A percentile compares a stretch with the other conserved stretches of the same genome.
phyloP scores from a whole-genome alignment of 371 early-diverging fungal genomes.

The Modicella reniformis region DNA sequence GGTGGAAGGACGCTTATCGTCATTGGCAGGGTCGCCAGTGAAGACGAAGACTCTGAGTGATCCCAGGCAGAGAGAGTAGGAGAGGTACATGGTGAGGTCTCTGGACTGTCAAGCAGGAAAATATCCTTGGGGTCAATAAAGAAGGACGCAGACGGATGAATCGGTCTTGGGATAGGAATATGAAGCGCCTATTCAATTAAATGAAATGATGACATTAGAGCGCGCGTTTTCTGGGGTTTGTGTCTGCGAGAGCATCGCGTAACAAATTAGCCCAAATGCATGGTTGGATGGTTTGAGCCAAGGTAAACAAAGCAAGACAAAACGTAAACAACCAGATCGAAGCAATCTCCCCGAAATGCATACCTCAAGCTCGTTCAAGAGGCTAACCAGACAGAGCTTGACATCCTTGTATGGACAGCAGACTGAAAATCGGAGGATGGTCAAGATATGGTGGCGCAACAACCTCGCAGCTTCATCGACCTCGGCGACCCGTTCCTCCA shows the following conservation, averaged over 20 bases:
- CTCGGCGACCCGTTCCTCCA: conserved; percentile 50
- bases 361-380: conserved; percentile 61
- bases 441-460: conserved; percentile 58
- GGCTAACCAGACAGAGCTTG: conserved; percentile 59
- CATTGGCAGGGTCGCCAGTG: conserved; percentile 26
- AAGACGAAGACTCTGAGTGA: conserved; percentile 29
- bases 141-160: conserved; percentile 68
- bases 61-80: conserved; percentile 36
- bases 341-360: not conserved
- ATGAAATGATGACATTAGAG: not conserved
- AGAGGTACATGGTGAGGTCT: conserved; percentile 35
- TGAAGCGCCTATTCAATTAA: conserved; percentile 30
- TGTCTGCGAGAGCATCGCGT: no score
- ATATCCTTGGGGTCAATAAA: conserved; percentile 59
- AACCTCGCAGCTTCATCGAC: conserved; percentile 49
- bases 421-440: conserved; percentile 63
- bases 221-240: not conserved
- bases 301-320: conserved; percentile 5
- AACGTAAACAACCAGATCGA: not conserved
- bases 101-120: conserved; percentile 42
- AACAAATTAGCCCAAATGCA: no score
- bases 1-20: conserved; percentile 25
- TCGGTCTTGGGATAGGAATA: conserved; percentile 63
- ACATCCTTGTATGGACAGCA: conserved; percentile 72
- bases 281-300: no score